These are phyloP conservation scores for Gossypium ekmanianum DNA, from an alignment of 345 rosid genomes.

Conservation along the genomic window DNA sequence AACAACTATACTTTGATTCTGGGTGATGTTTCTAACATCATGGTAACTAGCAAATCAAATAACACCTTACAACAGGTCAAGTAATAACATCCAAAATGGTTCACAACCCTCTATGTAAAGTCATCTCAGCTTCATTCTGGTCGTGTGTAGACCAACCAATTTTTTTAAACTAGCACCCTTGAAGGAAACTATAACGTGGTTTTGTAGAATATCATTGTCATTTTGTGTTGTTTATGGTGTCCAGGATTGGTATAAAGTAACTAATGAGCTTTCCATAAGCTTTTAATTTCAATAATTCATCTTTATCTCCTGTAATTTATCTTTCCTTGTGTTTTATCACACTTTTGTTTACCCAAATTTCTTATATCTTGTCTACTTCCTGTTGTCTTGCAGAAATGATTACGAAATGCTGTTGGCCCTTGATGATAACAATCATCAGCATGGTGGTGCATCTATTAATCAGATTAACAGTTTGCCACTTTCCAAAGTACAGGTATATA, in stretches of 20 bases:
- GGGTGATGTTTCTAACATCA: background rate
- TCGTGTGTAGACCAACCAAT: background rate
- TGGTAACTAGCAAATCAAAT: background rate
- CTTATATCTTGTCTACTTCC: background rate
- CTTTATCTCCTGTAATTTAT: background rate
- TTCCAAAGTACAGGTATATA: conserved; percentile 59
- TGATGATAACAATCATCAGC: conserved; percentile 61
- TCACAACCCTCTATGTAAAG: background rate
- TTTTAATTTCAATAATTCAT: background rate
- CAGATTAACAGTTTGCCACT: conserved; percentile 77
- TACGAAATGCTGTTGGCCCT: conserved; percentile 90
- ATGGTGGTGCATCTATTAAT: conserved; percentile 56
- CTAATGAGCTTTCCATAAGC: background rate
- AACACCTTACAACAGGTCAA: background rate
- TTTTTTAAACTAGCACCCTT: background rate
- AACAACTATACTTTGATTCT: background rate
- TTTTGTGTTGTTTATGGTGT: background rate
- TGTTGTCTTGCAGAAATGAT: conserved; percentile 59
- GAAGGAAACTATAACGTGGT: background rate
- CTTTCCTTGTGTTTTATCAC: background rate
- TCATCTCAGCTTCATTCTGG: background rate
- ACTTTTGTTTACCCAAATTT: background rate
- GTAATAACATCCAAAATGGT: background rate
- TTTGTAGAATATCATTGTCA: background rate
- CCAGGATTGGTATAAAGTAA: background rate